Evolutionary conservation across 2,329 filamentous ascomycete genomes (phyloP).

Genomic region (Eurotiales sp.): DNA sequence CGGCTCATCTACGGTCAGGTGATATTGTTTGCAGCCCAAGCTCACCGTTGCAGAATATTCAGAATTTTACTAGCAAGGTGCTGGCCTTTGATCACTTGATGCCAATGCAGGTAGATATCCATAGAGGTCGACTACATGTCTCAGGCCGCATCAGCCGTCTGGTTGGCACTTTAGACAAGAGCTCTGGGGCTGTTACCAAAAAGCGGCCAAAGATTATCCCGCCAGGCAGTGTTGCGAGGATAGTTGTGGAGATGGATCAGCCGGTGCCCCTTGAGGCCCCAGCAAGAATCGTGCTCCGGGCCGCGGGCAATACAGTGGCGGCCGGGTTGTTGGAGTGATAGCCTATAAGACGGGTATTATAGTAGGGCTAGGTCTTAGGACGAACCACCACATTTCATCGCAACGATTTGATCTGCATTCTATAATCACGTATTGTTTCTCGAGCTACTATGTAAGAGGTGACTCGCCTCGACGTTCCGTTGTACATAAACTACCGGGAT

Average conservation of each 20-base stretch:
- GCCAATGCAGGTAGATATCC: constrained; percentile 85
- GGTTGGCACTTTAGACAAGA: constrained; percentile 72
- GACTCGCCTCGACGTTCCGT: too few species aligned
- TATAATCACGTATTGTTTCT: not conserved
- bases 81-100: constrained; percentile 86
- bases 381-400: too few species aligned
- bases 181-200: constrained; percentile 69
- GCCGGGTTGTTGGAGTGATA: constrained; percentile 73
- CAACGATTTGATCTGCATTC: too few species aligned
- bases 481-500: too few species aligned
- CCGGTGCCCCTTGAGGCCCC: constrained; percentile 77
- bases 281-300: constrained; percentile 74
- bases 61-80: constrained; percentile 75
- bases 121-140: constrained; percentile 76
- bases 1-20: constrained; percentile 74
- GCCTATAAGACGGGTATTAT: not conserved
- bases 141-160: constrained; percentile 71
- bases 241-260: constrained; percentile 69
- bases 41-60: constrained; percentile 65
- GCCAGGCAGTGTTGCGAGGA: constrained; percentile 71
- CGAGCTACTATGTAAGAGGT: too few species aligned
- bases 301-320: constrained; percentile 78
- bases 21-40: constrained; percentile 77
- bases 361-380: not conserved
- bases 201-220: constrained; percentile 82